Base-by-base conservation (phyloP, 805 yeast species). In the Saccharomycopsis capsularis region DNA sequence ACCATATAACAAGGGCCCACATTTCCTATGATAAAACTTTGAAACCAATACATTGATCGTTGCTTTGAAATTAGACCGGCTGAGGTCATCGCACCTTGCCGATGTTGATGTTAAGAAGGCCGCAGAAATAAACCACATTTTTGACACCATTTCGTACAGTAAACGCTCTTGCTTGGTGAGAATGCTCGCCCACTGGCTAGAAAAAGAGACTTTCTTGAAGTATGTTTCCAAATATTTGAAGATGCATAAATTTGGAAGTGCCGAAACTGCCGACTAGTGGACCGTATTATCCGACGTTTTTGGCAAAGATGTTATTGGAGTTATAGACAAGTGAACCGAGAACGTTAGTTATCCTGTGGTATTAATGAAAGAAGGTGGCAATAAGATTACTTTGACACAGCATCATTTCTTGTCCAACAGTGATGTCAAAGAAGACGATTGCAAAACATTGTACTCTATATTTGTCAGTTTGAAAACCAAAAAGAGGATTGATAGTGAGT, bases 11-110 rank as follows among this genome's bases (percentile, higher is more conserved):
- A 74, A 84, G 60, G 79, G 76, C 65, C 93, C 93, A 25, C 88
- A 84, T 55, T 85, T 93, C 91, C 90, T 85, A 35, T 85, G 88
- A 86, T 85, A 86, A 65, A 77, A 80, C 46, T 88, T 85, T 60
- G 93, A 87, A 35, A 73, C 85, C 16, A 90, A 81, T 58, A 75
- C 82, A 55, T 76, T 85, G 60, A 91, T 84, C 66, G 73, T 74
- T 56, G 95, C 95, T 25, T 73, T 88, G 60, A 66, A 74, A 6
- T 73, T 88, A 54, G 96, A 88, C 63, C 78, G 87, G 7, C 73
- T 88, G 55, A 80, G 95, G 63, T 79, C 88, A 3, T 84, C 93
- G 23, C 95, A 85, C 63, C 93, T 95, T 39, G 81, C 85, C 56
- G 90, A 85, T 65, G 91, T 85, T 34, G 89, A 91, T 18, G 86